A percentile compares a stretch with the other conserved stretches of the same genome.
Evolutionary conservation across 495 filamentous ascomycete genomes (phyloP).

Genomic region (Aspergillus funiculosus): DNA sequence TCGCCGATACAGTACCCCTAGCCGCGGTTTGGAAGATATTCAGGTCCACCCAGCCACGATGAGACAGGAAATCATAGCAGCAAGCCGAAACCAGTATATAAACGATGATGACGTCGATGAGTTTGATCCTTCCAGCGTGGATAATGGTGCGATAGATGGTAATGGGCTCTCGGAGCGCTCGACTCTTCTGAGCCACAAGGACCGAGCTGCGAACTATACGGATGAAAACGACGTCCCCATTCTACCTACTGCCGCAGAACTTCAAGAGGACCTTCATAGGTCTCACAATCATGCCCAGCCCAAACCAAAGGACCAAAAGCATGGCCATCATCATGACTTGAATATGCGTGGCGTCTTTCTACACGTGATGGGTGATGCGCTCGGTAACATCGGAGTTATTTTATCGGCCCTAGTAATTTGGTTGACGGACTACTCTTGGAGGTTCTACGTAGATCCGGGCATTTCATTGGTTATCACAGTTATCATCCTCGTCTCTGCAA

Average conservation of each 20-base stretch:
- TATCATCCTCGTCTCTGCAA: conserved; percentile 86
- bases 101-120: conserved; percentile 49
- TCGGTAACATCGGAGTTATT: conserved; percentile 97
- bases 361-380: conserved; percentile 91
- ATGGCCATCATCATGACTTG: conserved; percentile 75
- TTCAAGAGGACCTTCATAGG: conserved; percentile 35
- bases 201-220: conserved; percentile 37
- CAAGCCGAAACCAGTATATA: conserved; percentile 49
- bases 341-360: conserved; percentile 98
- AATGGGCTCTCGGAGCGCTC: conserved; percentile 37
- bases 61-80: conserved; percentile 83
- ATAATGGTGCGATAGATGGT: conserved; percentile 42
- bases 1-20: conserved; percentile 49
- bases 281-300: conserved; percentile 78
- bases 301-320: conserved; percentile 51
- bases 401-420: conserved; percentile 88
- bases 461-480: conserved; percentile 95
- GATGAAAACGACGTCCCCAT: conserved; percentile 25
- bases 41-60: conserved; percentile 85
- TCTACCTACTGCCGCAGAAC: conserved; percentile 4
- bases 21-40: conserved; percentile 62
- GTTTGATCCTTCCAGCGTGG: conserved; percentile 46
- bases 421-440: conserved; percentile 64
- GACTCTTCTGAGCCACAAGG: conserved; percentile 29
- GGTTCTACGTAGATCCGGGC: conserved; percentile 79